Evolutionary conservation across 805 yeast species (phyloP), one percentile per base, ranked within the genome.

Genomic region (Yamadazyma laniorum): DNA sequence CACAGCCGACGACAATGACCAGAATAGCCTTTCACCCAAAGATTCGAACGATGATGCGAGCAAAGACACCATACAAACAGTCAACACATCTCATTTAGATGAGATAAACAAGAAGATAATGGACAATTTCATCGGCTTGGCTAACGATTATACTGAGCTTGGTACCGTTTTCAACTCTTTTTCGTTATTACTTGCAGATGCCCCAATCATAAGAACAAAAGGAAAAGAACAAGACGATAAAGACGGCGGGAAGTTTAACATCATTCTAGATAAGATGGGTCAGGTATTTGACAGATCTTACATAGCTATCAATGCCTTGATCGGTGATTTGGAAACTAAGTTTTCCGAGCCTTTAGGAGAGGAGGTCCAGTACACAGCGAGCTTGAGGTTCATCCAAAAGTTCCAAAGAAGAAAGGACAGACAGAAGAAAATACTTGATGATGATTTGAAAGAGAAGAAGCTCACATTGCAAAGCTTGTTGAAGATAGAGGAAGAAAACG

Each of bases 231-330:
- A 53, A 8, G 61, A 57, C 32, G 52, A 45, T 12, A 56, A 55
- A 5, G 61, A 58, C 1, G 58, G 52, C n/a, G 48, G 50, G 5
- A 63, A 63, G 34, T 42, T 65, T 14, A 60, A 61, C 42, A 40
- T 63, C 8, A 49, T 67, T 1, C 55, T 87, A 43, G 98, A 93
- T 55, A 79, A 80, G 45, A 77, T 88, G 19, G 97, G 98, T 1
- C 89, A 85, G 52, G 83, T 89, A 1, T 80, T 86, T 45, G 98
- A 93, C 58, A 75, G 81, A 27, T 78, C 75, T 32, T 71, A 69
- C 52, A 56, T 77, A 44, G 55, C 79, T n/a, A 63, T 79, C 45
- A 66, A 79, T 49, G 55, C 72, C 1, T 65, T 82, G 8, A 74
- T 79, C 4, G 59, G 68, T 9, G 74, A 74, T 25, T 58, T 82